A percentile compares a stretch with the other conserved stretches of the same genome.
These are phyloP conservation scores for Eragrostis curvula DNA, from an alignment of 176 grass and related monocot genomes.

Conservation along the genomic window DNA sequence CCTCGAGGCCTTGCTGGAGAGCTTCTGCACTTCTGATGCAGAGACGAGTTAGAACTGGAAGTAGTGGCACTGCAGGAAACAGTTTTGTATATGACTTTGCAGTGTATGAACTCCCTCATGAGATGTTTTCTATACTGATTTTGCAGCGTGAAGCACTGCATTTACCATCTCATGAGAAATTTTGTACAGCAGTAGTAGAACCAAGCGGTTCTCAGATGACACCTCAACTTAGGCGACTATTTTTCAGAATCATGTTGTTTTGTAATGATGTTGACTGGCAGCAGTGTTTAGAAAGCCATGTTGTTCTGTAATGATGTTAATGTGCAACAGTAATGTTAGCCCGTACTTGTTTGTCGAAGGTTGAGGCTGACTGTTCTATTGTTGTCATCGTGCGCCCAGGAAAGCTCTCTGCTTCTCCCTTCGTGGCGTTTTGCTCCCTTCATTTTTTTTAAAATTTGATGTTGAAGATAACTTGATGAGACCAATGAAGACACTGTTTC, in stretches of 20 bases:
- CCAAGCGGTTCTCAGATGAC: background rate
- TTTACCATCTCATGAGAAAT: background rate
- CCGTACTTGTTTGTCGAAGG: too few species aligned
- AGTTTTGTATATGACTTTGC: background rate
- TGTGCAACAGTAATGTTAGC: too few species aligned
- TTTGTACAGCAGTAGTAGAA: slow-evolving; percentile 20
- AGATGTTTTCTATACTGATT: background rate
- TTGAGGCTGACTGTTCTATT: too few species aligned
- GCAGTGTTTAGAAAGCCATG: too few species aligned
- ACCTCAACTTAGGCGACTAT: background rate
- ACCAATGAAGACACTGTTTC: too few species aligned
- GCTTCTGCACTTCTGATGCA: background rate
- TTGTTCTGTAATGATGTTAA: too few species aligned
- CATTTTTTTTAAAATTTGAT: too few species aligned
- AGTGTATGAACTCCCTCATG: background rate
- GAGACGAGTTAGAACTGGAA: background rate
- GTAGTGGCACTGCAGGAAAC: background rate
- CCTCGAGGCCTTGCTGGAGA: slow-evolving; percentile 28
- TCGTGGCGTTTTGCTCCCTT: too few species aligned
- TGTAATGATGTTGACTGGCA: background rate
- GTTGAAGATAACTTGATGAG: too few species aligned
- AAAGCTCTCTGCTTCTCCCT: too few species aligned
- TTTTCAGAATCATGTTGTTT: background rate
- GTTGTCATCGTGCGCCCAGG: too few species aligned
- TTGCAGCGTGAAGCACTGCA: background rate